Base-by-base conservation (phyloP, 495 filamentous ascomycete genomes). In the Diplogelasinospora grovesii region DNA sequence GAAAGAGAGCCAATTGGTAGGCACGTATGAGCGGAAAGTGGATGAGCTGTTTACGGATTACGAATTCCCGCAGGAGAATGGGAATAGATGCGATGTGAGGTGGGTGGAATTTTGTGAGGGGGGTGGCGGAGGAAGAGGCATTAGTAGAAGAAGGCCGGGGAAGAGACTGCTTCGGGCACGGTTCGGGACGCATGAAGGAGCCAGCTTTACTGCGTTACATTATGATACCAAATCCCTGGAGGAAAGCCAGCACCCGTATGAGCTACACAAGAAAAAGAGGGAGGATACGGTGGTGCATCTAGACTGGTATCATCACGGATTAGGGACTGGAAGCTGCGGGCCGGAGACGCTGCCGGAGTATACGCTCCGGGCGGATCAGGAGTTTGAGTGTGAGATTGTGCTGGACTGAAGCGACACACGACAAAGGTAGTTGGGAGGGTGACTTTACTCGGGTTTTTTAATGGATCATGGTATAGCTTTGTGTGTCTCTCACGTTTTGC, bases 11-110 rank as follows among this genome's bases (percentile, higher is more conserved):
- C 77, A 81, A 47, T 54, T 53, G 14, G 40, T 82, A 4, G 78
- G 78, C 5, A 59, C 66, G 3, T 82, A 72, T 62, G 59, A 64
- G 7, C 29, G 14, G 32, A 20, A 47, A 1, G 48, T 64, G 7
- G 67, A 70, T 19, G 60, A 70, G 3, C 53, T 83, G 16, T 73
- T 69, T 31, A 65, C 68, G 4, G 57, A 68, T 8, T 85, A 83
- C 50, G 82, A 85, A 41, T 76, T 76, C 32, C 82, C 82, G 8
- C 82, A 85, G 52, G 82, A 85, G 26, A 66, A 56, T 20, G 77
- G 77, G 0, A 82, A 83, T 46, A 52, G 79, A n/a, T 74, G 71
- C 4, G 81, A 83, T 39, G 72, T 71, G 4, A 51, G 73, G 14
- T 83, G 78, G 74, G 62, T 82, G 14, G 59, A 73, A 48, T 66